A percentile compares a stretch with the other conserved stretches of the same genome.
These are phyloP conservation scores for Fusarium sp. DNA, from an alignment of 2,329 filamentous ascomycete genomes.

Conservation along the genomic window DNA sequence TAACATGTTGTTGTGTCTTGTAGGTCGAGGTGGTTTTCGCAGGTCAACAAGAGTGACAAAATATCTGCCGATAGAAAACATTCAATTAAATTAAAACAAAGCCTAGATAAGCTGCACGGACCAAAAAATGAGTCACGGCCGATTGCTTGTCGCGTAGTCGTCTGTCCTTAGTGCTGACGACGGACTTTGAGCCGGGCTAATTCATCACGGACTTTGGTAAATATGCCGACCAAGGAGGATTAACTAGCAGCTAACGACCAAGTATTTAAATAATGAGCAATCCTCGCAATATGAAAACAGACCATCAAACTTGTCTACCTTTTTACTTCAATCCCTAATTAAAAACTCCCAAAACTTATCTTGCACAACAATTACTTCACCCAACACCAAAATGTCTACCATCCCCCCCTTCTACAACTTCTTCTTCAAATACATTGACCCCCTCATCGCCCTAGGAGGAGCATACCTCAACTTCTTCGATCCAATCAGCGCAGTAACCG, in stretches of 20 bases:
- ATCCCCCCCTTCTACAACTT: constrained; percentile 1
- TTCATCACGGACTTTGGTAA: neutral
- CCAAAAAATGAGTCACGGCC: neutral
- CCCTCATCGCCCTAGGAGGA: constrained; percentile 6
- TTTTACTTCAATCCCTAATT: neutral
- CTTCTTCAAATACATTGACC: constrained; percentile 16
- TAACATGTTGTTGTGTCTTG: neutral
- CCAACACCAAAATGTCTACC: neutral
- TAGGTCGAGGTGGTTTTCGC: too few species aligned
- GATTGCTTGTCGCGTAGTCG: neutral
- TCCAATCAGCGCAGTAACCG: constrained; percentile 4
- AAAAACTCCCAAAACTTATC: neutral
- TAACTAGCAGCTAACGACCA: neutral
- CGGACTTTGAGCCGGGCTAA: neutral
- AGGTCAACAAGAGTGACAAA: too few species aligned
- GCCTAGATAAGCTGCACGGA: neutral
- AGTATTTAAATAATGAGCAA: neutral
- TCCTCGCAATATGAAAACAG: neutral
- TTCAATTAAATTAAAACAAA: neutral
- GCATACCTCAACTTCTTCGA: constrained; percentile 16
- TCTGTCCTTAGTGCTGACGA: neutral
- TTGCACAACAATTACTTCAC: neutral
- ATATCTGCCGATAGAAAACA: too few species aligned
- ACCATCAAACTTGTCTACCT: neutral
- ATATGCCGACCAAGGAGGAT: neutral